These are phyloP conservation scores for Orbilia ellipsospora DNA, from an alignment of 2,329 filamentous ascomycete genomes.

Conservation along the genomic window DNA sequence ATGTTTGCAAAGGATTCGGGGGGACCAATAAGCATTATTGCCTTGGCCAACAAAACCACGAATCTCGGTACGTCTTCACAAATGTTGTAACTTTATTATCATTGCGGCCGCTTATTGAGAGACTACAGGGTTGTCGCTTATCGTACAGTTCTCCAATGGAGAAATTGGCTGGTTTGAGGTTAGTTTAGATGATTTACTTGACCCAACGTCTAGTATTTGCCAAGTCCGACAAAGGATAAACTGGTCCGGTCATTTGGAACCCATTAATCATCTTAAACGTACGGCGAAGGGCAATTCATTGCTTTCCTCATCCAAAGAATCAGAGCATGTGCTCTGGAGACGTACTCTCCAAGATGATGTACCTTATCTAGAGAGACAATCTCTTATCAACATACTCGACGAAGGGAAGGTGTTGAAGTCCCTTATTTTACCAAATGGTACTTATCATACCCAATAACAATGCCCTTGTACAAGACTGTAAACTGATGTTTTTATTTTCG, in stretches of 20 bases:
- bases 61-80: constrained; percentile 23
- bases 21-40: constrained; percentile 40
- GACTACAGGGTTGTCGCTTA: constrained; percentile 63
- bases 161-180: constrained; percentile 83
- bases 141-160: constrained; percentile 87
- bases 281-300: constrained; percentile 83
- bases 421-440: constrained; percentile 78
- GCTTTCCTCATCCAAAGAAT: constrained; percentile 80
- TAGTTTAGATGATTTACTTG: constrained; percentile 81
- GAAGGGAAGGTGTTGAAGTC: constrained; percentile 81
- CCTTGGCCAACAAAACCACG: constrained; percentile 25
- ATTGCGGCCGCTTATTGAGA: neutral
- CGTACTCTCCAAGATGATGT: constrained; percentile 32
- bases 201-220: constrained; percentile 68
- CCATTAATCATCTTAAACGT: constrained; percentile 86
- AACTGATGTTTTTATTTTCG: constrained; percentile 2
- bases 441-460: neutral
- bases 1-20: constrained; percentile 39
- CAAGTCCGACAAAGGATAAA: constrained; percentile 69
- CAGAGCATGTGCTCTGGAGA: constrained; percentile 85
- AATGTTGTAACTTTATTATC: neutral
- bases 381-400: constrained; percentile 72
- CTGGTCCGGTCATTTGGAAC: constrained; percentile 85
- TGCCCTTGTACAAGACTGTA: neutral
- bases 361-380: constrained; percentile 60